Conservation (phyloP, 495 filamentous ascomycete genomes). For the Hypoxylon fragiforme region DNA sequence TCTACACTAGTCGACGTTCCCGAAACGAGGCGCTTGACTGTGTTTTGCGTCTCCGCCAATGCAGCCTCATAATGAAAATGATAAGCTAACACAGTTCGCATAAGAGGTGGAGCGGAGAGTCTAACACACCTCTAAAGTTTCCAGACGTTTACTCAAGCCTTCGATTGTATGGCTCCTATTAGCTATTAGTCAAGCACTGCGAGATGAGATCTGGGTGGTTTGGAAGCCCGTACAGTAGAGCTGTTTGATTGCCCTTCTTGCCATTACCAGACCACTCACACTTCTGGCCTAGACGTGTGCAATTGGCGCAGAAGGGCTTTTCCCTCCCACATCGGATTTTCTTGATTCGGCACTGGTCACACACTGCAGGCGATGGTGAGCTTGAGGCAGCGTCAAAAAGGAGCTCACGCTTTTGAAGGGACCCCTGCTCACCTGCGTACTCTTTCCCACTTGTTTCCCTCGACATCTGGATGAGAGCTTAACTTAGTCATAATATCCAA, state of each 20-base stretch:
- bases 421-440: constrained; percentile 26
- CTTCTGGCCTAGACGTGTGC: constrained; percentile 16
- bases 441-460: constrained; percentile 22
- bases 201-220: not conserved
- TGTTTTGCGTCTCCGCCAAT: constrained; percentile 15
- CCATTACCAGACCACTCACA: constrained; percentile 28
- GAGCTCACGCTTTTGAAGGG: not conserved
- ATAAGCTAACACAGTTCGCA: not conserved
- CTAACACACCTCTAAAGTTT: constrained; percentile 17
- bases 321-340: constrained; percentile 28
- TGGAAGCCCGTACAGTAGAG: constrained; percentile 4
- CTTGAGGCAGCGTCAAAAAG: not conserved
- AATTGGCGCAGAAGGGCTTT: constrained; percentile 24
- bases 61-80: constrained; percentile 2
- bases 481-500: not conserved
- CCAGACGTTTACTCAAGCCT: constrained; percentile 12
- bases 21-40: constrained; percentile 13
- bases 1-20: not conserved
- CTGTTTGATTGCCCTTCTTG: constrained; percentile 25
- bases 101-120: not conserved
- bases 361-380: constrained; percentile 13
- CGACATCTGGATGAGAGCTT: constrained; percentile 9
- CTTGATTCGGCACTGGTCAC: constrained; percentile 25
- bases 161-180: constrained; percentile 24
- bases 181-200: not conserved